Evolutionary conservation across 2,329 filamentous ascomycete genomes (phyloP), one percentile per base, ranked within the genome.

Genomic region (Aspergillus pseudotamarii): DNA sequence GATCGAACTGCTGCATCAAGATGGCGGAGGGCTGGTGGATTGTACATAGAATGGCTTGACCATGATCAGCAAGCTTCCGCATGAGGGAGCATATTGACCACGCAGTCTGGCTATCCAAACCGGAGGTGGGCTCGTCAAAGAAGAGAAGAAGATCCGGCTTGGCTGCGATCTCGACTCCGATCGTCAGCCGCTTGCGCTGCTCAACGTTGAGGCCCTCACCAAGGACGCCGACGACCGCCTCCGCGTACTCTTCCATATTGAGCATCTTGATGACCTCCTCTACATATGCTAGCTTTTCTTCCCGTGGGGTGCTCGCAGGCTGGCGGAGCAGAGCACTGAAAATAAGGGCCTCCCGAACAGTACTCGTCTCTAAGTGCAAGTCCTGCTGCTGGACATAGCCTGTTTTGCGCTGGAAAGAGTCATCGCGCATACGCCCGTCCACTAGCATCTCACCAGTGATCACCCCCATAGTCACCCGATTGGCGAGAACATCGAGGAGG

Each of bases 21-120:
- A 96, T 92, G 38, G 93, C 93, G 11, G 92, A 95, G 11, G 94
- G 94, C 77, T 97, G 94, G 76, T 97, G 94, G 65, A 97, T 97
- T 0, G 94, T 97, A 81, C 93, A 96, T 11, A 97, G 86, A 75
- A 97, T 91, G 48, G 94, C 93, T 76, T 95, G 92, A n/a, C 94
- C 93, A 66, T 88, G 90, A 76, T 94, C 91, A 71, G 92, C 92
- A 30, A 97, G 84, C 81, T 96, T 96, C 76, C 94, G 89, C 60
- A 97, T 85, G 8, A 97, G 84, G 71, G 91, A 89, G 58, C 92
- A 85, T 72, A 97, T 96, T 65, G 92, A 91, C 91, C 92, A 97
- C 0, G 93, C 93, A 0, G 93, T 96, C 77, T 96, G 93, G 70
- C 89, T 92, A 76, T 97, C 94, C 6, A 97, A 86, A 81, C 94